phyloP scores from a whole-genome alignment of 2,329 filamentous ascomycete genomes.

The Stachybotrys chartarum region DNA sequence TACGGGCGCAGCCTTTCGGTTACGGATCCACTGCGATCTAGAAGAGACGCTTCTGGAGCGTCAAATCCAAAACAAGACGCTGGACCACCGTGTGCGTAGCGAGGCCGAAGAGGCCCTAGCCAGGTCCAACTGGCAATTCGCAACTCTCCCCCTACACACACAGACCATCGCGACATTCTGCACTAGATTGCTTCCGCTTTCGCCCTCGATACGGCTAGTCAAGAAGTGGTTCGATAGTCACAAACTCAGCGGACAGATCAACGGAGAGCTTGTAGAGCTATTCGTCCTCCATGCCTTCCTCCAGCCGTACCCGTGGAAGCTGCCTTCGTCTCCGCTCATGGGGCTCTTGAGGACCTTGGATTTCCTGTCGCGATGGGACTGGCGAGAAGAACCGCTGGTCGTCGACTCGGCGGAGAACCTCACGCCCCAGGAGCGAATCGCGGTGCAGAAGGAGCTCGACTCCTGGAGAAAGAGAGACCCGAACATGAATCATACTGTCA shows the following conservation, averaged over 20 bases:
- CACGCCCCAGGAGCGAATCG: slow-evolving; percentile 49
- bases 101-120: slow-evolving; percentile 64
- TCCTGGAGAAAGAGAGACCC: slow-evolving; percentile 86
- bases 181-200: slow-evolving; percentile 73
- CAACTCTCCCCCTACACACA: slow-evolving; percentile 68
- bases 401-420: slow-evolving; percentile 63
- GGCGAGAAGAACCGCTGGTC: slow-evolving; percentile 75
- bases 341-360: slow-evolving; percentile 77
- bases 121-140: slow-evolving; percentile 62
- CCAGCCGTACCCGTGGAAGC: slow-evolving; percentile 71
- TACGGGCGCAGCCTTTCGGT: slow-evolving; percentile 66
- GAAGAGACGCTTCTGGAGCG: slow-evolving; percentile 76
- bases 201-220: slow-evolving; percentile 72
- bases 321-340: slow-evolving; percentile 67
- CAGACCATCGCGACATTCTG: slow-evolving; percentile 75
- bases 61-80: slow-evolving; percentile 65
- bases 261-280: slow-evolving; percentile 78
- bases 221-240: slow-evolving; percentile 89
- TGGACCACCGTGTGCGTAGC: slow-evolving; percentile 59
- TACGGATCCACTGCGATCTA: slow-evolving; percentile 83
- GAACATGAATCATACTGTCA: slow-evolving; percentile 71
- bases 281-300: slow-evolving; percentile 73
- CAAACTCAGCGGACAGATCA: slow-evolving; percentile 68
- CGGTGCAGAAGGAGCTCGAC: slow-evolving; percentile 65
- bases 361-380: slow-evolving; percentile 84